phyloP scores from a whole-genome alignment of 164 flowering plant species.

The Stephania japonica region DNA sequence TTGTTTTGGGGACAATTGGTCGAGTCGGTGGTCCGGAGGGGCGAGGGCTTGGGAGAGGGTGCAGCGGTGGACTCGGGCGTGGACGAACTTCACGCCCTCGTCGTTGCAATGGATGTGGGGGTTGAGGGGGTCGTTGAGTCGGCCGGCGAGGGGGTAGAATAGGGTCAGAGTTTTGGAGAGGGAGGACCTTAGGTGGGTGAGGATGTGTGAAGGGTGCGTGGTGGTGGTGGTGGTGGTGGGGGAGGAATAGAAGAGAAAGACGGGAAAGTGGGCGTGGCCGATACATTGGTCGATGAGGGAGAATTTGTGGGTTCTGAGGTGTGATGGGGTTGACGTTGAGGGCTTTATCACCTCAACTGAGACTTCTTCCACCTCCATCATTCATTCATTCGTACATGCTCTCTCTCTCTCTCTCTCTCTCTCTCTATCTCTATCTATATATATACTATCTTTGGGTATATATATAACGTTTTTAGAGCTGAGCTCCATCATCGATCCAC shows the following conservation, averaged over 20 bases:
- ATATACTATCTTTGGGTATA: too few species aligned
- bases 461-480: too few species aligned
- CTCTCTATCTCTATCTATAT: too few species aligned
- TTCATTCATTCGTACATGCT: too few species aligned
- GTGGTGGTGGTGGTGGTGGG: too few species aligned
- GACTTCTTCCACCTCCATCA: too few species aligned
- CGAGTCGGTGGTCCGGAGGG: neutral
- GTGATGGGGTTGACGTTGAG: too few species aligned
- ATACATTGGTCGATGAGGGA: neutral
- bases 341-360: neutral
- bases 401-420: too few species aligned
- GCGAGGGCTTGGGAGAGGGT: constrained; percentile 5
- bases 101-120: neutral
- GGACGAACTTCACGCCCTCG: constrained; percentile 5
- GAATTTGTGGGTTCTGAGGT: neutral
- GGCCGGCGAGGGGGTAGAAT: constrained; percentile 7
- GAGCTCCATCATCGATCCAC: too few species aligned
- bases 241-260: neutral
- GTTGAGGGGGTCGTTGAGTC: neutral
- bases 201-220: neutral
- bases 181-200: constrained; percentile 5
- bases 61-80: neutral
- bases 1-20: neutral
- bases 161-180: constrained; percentile 8
- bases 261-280: neutral